phyloP scores from a whole-genome alignment of 352 stramenopile species.

The Phytophthora sojae region DNA sequence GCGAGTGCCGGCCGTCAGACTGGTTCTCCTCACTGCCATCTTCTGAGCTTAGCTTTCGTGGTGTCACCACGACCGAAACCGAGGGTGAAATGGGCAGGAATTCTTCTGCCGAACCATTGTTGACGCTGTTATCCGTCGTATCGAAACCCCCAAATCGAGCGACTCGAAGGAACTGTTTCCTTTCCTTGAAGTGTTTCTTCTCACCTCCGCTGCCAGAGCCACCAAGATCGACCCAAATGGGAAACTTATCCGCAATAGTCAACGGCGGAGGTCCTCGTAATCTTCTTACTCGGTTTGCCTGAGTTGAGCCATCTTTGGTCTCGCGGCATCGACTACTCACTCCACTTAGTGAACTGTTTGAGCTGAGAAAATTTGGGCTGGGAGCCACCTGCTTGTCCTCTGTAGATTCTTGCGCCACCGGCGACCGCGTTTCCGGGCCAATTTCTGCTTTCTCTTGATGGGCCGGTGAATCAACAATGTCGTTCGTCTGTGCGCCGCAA shows the following conservation, averaged over 20 bases:
- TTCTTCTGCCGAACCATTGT: conserved; percentile 16
- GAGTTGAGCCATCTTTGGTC: conserved; percentile 3
- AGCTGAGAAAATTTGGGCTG: background rate
- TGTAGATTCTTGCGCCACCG: conserved; percentile 9
- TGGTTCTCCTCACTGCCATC: conserved; percentile 30
- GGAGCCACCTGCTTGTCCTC: background rate
- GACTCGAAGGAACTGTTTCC: conserved; percentile 47
- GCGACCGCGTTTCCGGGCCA: conserved; percentile 23
- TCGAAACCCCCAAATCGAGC: conserved; percentile 23
- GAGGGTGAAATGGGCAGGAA: conserved; percentile 1
- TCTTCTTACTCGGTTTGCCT: conserved; percentile 9
- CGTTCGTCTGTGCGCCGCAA: conserved; percentile 27
- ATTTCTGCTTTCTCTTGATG: conserved; percentile 5
- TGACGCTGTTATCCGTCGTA: background rate
- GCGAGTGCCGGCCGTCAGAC: conserved; percentile 16
- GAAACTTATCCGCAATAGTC: conserved; percentile 44
- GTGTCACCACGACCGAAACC: background rate
- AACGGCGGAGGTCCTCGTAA: conserved; percentile 11
- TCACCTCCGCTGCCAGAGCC: background rate
- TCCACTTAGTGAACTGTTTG: conserved; percentile 1
- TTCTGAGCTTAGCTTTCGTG: conserved; percentile 8
- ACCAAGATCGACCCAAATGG: conserved; percentile 47
- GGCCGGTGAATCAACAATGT: background rate
- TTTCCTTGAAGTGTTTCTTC: conserved; percentile 11
- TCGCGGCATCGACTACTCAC: conserved; percentile 29